A percentile compares a stretch with the other conserved stretches of the same genome.
Conservation (phyloP, 2,329 filamentous ascomycete species). For the Apiospora sp. region DNA sequence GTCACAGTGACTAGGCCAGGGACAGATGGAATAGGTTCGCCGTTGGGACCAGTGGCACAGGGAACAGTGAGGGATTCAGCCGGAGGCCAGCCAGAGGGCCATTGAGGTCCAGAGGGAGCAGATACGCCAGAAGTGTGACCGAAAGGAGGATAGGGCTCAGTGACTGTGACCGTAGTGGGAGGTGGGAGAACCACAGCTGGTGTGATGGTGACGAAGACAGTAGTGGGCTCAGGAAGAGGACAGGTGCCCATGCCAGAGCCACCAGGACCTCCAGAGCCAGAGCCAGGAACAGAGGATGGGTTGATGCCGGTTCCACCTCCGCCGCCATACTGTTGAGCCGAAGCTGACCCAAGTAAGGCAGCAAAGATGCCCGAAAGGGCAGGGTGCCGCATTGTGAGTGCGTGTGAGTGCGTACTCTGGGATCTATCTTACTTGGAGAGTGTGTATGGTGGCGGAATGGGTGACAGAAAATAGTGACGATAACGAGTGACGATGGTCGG, state of each 20-base stretch:
- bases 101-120: conserved; percentile 32
- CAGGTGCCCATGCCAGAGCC: conserved; percentile 45
- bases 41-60: conserved; percentile 19
- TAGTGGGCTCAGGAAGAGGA: conserved; percentile 48
- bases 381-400: conserved; percentile 18
- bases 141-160: conserved; percentile 34
- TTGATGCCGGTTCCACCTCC: not conserved
- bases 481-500: conserved; percentile 26
- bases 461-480: not conserved
- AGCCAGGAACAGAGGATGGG: not conserved
- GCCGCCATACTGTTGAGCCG: conserved; percentile 22
- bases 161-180: conserved; percentile 42
- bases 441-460: not conserved
- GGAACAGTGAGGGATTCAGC: conserved; percentile 27
- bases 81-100: conserved; percentile 29
- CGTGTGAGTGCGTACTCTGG: not conserved
- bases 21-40: conserved; percentile 2
- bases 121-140: conserved; percentile 26
- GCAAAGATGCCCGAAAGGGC: conserved; percentile 25
- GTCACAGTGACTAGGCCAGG: conserved; percentile 28
- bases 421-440: not conserved
- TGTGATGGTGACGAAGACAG: conserved; percentile 58
- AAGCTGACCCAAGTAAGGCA: conserved; percentile 19
- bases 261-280: not conserved
- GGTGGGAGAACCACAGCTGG: conserved; percentile 40